Conservation (phyloP, 2,329 filamentous ascomycete species). For the Clonostachys rosea region DNA sequence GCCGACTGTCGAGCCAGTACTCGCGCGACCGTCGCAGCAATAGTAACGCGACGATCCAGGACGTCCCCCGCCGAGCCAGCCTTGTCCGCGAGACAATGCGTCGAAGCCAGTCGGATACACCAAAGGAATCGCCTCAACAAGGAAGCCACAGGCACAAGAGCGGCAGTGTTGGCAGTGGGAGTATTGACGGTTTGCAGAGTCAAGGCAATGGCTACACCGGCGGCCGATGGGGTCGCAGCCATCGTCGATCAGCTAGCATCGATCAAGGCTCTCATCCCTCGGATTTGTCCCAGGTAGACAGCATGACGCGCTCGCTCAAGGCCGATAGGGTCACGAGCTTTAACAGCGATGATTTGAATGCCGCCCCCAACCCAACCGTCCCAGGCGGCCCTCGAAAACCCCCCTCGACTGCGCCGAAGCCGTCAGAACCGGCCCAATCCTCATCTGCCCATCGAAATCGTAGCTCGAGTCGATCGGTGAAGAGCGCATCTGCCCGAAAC, state of each 20-base stretch:
- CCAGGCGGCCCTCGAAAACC: slow-evolving; percentile 69
- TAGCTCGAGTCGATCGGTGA: slow-evolving; percentile 51
- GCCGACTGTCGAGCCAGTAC: slow-evolving; percentile 43
- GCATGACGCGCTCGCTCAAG: slow-evolving; percentile 31
- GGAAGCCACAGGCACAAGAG: slow-evolving; percentile 45
- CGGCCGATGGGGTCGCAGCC: slow-evolving; percentile 23
- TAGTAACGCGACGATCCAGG: slow-evolving; percentile 67
- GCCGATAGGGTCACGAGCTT: slow-evolving; percentile 44
- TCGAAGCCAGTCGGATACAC: slow-evolving; percentile 12
- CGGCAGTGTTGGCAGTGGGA: slow-evolving; percentile 61
- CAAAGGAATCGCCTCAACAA: slow-evolving; percentile 25
- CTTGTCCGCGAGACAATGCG: slow-evolving; percentile 49
- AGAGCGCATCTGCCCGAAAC: slow-evolving; percentile 32
- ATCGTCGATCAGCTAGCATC: slow-evolving; percentile 66
- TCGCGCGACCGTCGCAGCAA: slow-evolving; percentile 69
- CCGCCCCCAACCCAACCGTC: slow-evolving; percentile 81
- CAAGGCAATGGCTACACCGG: neutral
- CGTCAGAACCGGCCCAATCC: slow-evolving; percentile 20
- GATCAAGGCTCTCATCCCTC: slow-evolving; percentile 54
- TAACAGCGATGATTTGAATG: slow-evolving; percentile 62
- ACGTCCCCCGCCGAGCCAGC: slow-evolving; percentile 55
- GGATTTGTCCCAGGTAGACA: slow-evolving; percentile 3
- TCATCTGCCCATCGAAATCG: slow-evolving; percentile 39
- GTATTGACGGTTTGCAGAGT: slow-evolving; percentile 1
- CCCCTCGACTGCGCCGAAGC: slow-evolving; percentile 30